Conservation (phyloP, 1,139 yeast species). For the Insectozyma bohioensis region DNA sequence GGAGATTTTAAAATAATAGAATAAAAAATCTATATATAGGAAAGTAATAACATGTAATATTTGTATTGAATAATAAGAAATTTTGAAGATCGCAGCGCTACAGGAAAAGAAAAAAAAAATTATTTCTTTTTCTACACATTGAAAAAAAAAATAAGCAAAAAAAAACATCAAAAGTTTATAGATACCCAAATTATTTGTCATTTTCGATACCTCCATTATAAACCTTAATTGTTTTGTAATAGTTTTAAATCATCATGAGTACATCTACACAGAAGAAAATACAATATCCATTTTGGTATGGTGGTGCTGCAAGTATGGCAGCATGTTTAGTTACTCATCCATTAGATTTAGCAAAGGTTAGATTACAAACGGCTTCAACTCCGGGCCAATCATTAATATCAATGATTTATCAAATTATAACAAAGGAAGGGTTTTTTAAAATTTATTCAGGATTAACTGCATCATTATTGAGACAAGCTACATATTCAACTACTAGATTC, state of each 20-base stretch:
- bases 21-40: no score
- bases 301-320: constrained; percentile 64
- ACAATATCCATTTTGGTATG: constrained; percentile 40
- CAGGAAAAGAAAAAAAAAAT: background rate
- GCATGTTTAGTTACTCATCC: constrained; percentile 72
- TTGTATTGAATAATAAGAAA: background rate
- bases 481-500: constrained; percentile 83
- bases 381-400: constrained; percentile 62
- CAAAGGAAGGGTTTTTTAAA: constrained; percentile 64
- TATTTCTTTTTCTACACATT: constrained; percentile 2
- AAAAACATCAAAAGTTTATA: no score
- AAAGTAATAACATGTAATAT: no score
- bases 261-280: constrained; percentile 2
- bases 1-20: constrained; percentile 60
- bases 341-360: constrained; percentile 78
- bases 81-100: background rate
- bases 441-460: constrained; percentile 82
- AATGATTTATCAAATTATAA: constrained; percentile 60
- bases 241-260: background rate
- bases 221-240: background rate
- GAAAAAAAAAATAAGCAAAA: no score
- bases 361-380: constrained; percentile 70
- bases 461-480: constrained; percentile 79
- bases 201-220: no score
- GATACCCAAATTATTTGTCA: no score